A percentile compares a stretch with the other conserved stretches of the same genome.
Evolutionary conservation across 192 early-diverging fungal species (phyloP).

Genomic region (Physocladia obscura): DNA sequence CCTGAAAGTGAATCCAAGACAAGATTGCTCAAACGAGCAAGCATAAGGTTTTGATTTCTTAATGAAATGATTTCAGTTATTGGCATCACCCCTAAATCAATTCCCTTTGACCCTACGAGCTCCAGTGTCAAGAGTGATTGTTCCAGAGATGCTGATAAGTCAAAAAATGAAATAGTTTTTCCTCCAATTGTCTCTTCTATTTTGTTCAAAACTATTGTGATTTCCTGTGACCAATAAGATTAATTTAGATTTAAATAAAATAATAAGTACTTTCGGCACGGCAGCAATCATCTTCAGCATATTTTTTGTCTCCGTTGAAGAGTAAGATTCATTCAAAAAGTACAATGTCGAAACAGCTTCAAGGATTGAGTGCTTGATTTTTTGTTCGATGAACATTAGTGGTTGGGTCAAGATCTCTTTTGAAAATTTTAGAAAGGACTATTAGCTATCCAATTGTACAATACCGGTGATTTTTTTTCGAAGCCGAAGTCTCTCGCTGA

Average conservation of each 20-base stretch:
- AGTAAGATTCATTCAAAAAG: conserved; percentile 60
- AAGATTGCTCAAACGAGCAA: neutral
- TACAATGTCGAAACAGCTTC: conserved; percentile 72
- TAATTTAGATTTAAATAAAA: neutral
- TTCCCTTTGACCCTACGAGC: conserved; percentile 1
- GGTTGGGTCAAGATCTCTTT: conserved; percentile 13
- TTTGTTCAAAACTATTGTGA: neutral
- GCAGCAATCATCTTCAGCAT: conserved; percentile 38
- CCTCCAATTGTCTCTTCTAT: neutral
- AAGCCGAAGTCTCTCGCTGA: conserved; percentile 1
- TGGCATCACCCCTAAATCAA: conserved; percentile 9
- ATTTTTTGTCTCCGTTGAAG: conserved; percentile 38
- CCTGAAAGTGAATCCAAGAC: neutral
- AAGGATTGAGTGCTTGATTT: conserved; percentile 62
- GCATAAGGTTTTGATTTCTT: conserved; percentile 1
- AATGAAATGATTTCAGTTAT: conserved; percentile 29
- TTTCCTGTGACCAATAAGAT: neutral
- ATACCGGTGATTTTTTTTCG: conserved; percentile 11
- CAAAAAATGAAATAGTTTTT: neutral
- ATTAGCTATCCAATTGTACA: neutral
- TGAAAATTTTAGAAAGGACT: neutral
- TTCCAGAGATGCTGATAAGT: neutral
- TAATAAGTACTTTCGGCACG: conserved; percentile 46
- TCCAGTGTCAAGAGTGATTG: conserved; percentile 7
- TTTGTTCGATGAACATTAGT: conserved; percentile 24